Percentiles rank a stretch among this genome's conserved stretches.
These are phyloP conservation scores for Fagopyrum homotropicum DNA, from an alignment of 148 eudicot genomes.

Conservation along the genomic window DNA sequence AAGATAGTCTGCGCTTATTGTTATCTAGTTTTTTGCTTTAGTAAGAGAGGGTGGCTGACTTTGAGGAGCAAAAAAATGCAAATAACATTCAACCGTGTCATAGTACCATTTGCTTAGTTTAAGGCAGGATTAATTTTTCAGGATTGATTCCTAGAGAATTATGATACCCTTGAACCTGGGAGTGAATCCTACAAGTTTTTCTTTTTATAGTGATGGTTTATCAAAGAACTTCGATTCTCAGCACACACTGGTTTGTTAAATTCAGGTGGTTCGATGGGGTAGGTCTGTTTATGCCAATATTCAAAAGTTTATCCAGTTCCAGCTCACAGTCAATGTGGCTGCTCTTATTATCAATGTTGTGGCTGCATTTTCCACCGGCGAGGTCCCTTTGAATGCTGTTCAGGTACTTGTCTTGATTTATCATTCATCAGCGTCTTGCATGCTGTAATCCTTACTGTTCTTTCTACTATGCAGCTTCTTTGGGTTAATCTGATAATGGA, in stretches of 20 bases:
- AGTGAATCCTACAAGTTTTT: background rate
- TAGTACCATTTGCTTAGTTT: background rate
- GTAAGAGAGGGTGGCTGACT: background rate
- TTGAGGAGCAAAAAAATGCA: background rate
- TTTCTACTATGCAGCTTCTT: constrained; percentile 23
- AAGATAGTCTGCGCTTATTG: background rate
- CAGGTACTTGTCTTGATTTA: constrained; percentile 17
- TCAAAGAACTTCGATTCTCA: background rate
- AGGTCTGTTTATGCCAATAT: constrained; percentile 37
- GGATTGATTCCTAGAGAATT: background rate
- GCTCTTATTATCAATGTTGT: constrained; percentile 39
- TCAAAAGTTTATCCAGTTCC: constrained; percentile 45
- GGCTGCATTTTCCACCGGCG: constrained; percentile 36
- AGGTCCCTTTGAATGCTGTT: constrained; percentile 38
- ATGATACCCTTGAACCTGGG: background rate
- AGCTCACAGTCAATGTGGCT: constrained; percentile 40
- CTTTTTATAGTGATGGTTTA: background rate
- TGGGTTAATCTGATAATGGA: constrained; percentile 50
- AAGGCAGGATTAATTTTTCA: background rate
- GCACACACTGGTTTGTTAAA: background rate
- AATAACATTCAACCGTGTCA: background rate
- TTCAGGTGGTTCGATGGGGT: constrained; percentile 33
- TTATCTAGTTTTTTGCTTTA: background rate
- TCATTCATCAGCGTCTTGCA: background rate
- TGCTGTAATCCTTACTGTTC: background rate